Base-by-base conservation (phyloP, 2,329 filamentous ascomycete genomes). In the Cordyceps cicadae region DNA sequence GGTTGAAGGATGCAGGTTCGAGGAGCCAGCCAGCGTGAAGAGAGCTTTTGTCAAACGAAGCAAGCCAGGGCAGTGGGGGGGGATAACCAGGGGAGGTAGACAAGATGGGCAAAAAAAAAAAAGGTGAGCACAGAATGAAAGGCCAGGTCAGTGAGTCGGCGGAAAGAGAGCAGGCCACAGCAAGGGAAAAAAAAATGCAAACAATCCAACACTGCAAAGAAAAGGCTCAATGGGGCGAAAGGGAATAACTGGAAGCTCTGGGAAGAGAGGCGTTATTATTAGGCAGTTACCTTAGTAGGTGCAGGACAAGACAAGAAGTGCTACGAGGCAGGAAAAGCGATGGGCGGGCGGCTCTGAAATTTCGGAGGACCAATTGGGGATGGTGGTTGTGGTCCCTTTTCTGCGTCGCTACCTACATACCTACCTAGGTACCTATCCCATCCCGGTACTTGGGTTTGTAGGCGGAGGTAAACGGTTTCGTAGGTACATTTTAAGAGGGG, bases 191-290 rank as follows among this genome's bases (percentile, higher is more conserved):
- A 50, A 62, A 64, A 62, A 63, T 63, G 60, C 64, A 66, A 64
- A 60, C 65, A 64, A 60, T 56, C 61, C 62, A 48, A 59, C 62
- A 62, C 54, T 62, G 60, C 64, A 63, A 57, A 64, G 59, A 65
- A 61, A 59, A 49, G 46, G 24, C 24, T 61, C 62, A 58, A 62
- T 60, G 61, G 58, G 63, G 62, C 32, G 50, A 63, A 60, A 37
- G 51, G 55, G 57, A 51, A 50, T 50, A 32, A 24, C 24, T 24
- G 24, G 39, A 53, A 54, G 49, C 57, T 52, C 56, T 61, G 61
- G 50, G 59, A 43, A 56, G 63, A 65, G 58, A 62, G 58, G 60
- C 34, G 34, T 37, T 37, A 37, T 61, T 60, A 29, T 29, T 8
- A 29, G 29, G 5, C 5, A 29, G 29, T 29, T 29, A 1, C 29